Percentiles rank a stretch among this genome's conserved stretches.
Conservation (phyloP, 2,329 filamentous ascomycete species). For the Cordyceps farinosa region DNA sequence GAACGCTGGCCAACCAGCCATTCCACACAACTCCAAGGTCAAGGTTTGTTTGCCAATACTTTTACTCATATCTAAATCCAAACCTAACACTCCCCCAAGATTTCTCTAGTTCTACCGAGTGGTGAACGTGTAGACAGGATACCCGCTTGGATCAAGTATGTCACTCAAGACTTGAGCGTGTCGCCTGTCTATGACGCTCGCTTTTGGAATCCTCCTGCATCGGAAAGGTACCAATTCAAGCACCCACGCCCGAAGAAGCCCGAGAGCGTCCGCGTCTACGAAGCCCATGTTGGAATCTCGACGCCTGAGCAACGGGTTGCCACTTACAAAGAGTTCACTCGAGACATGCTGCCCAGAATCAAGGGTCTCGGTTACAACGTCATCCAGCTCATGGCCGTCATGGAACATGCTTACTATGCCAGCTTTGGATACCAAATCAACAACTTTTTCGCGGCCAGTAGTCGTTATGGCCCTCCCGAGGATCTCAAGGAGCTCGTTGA, state of each 20-base stretch:
- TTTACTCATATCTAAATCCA: not conserved
- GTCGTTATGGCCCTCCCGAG: slow-evolving; percentile 88
- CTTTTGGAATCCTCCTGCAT: slow-evolving; percentile 89
- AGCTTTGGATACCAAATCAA: slow-evolving; percentile 99
- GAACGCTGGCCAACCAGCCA: slow-evolving; percentile 69
- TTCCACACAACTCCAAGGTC: slow-evolving; percentile 90
- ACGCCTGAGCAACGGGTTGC: slow-evolving; percentile 84
- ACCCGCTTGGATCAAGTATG: slow-evolving; percentile 95
- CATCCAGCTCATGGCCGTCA: slow-evolving; percentile 97
- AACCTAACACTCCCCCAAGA: slow-evolving; percentile 47
- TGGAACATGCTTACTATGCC: slow-evolving; percentile 99
- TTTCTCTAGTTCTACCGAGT: slow-evolving; percentile 74
- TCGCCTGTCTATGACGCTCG: slow-evolving; percentile 92
- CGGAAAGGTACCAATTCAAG: slow-evolving; percentile 79
- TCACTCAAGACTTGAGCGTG: slow-evolving; percentile 85
- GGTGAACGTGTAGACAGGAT: slow-evolving; percentile 83
- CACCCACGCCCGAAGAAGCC: slow-evolving; percentile 80
- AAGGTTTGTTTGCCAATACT: slow-evolving; percentile 60
- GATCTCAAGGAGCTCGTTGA: slow-evolving; percentile 96
- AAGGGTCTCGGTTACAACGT: slow-evolving; percentile 90
- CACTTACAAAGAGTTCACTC: slow-evolving; percentile 96
- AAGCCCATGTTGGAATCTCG: slow-evolving; percentile 98
- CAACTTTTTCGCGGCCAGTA: slow-evolving; percentile 97
- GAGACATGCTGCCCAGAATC: slow-evolving; percentile 87
- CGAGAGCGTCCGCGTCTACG: slow-evolving; percentile 83